Evolutionary conservation across 805 yeast species (phyloP), one percentile per base, ranked within the genome.

Genomic region (Ogataea nonfermentans): DNA sequence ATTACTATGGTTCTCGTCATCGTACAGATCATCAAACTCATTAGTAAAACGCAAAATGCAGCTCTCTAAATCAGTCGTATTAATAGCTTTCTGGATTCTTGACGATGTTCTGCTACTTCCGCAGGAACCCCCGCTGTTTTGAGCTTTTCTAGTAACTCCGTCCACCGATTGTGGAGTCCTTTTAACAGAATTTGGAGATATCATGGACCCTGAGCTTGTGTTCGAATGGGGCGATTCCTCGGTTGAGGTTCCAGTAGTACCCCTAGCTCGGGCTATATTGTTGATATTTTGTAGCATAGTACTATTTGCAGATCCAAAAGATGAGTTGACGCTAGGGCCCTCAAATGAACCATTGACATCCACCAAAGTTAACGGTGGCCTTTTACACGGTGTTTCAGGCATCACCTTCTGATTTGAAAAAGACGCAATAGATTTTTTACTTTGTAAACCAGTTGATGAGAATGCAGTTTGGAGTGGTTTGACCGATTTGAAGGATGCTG

Each of bases 401-500:
- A 79, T 76, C 11, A 54, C 52, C 24, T 67, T 59, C 7, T 46
- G 34, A 6, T 37, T 43, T 37, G 61, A 56, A 59, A 52, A 57
- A 67, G 65, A 61, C 2, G 43, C 28, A 61, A 62, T 44, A 31
- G 79, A 66, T 62, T 83, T 68, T 58, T 80, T 80, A 26, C 83
- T 77, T 43, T 81, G 61, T 24, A 87, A 64, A 0, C 96, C 96
- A 0, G 85, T 66, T 2, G 90, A 75, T 57, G 78, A 72, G 61
- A 87, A 87, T 11, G 93, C 95, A 0, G 90, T 81, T 57, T 86
- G 95, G 27, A 87, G 69, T 2, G 96, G 96, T 56, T 83, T 84
- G 15, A 84, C 93, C 33, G 78, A 76, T 47, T 78, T 75, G 61
- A 81, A 85, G 11, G 74, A 67, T 27, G 72, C 77, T 1, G 84